Base-by-base conservation (phyloP, 1,284 basidiomycete genomes). In the Pseudozyma flocculosa region DNA sequence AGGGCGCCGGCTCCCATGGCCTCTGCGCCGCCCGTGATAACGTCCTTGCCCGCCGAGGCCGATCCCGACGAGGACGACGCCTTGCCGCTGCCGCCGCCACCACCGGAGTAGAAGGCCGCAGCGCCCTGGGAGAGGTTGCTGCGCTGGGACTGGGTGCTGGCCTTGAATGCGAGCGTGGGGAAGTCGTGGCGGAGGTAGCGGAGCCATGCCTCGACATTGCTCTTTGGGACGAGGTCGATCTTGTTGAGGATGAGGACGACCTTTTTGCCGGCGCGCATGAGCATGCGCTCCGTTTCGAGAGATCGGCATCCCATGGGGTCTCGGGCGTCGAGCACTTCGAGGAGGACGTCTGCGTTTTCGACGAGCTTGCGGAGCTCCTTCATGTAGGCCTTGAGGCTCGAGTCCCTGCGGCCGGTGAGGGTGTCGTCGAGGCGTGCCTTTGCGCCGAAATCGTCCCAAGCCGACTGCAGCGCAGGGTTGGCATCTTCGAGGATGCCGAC, bases 141-240 rank as follows among this genome's bases (percentile, higher is more conserved):
- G 90, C 92, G 86, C 77, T 94, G 92, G 46, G 82, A 79, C 39
- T 89, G 86, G 1, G 89, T 86, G 0, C 88, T 89, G 0, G 91
- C 92, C 61, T 90, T 88, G 83, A 97, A 97, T 0, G 95, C 91
- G 47, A 98, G 84, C 0, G 92, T 93, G 0, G 94, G 92, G 5
- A 92, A 92, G 17, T 88, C 87, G 76, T 95, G 89, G 14, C 92
- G 87, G 5, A 98, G 84, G 77, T 94, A 85, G 56, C 86, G 86
- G 21, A 97, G 82, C 94, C 94, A 98, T 37, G 84, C 84, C 75
- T 93, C 87, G 4, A 93, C 89, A 70, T 95, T 95, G 17, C 86
- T 84, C 45, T 86, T 84, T 2, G 94, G 92, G 2, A 98, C 87
- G 4, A 98, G 93, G 59, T 7, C 45, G 19, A 68, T 65, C 45